Evolutionary conservation across 352 stramenopile species (phyloP), one percentile per base, ranked within the genome.

Genomic region (Pythium aristosporum): DNA sequence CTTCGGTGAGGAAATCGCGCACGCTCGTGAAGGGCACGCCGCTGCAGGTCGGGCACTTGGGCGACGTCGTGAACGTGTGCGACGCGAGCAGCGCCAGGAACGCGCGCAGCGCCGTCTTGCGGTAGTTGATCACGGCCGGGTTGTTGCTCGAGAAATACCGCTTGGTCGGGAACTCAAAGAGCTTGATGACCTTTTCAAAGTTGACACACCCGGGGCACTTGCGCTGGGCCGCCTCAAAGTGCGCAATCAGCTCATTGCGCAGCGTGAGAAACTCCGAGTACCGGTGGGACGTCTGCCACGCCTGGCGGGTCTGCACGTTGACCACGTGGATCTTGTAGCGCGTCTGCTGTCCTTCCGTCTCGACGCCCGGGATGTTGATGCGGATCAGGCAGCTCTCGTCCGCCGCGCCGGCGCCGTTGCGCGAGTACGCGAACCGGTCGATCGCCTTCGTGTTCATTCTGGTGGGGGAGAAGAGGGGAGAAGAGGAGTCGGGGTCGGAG

Each of bases 131-230:
- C 18, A 95, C 86, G 8, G 84, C 73, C 12, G 76, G 71, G 21
- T 82, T 84, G 55, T 85, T 82, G 72, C 82, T 92, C 25, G 80
- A 86, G 68, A 95, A 95, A 21, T 91, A 70, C 62, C 91, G 86
- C 68, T 95, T 95, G 58, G 75, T 72, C 28, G 86, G 86, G 66
- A 95, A 95, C 60, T 95, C 86, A 49, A 95, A 95, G 37, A 85
- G 77, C 9, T 75, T 68, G 20, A 95, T 70, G 43, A 90, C 81
- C 62, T 93, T 91, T 60, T 92, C 80, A 67, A 90, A 95, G 72
- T 91, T 90, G 60, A 82, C 61, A 58, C 86, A 95, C 34, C 86
- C 86, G 13, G 86, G 86, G 39, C 86, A 95, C 51, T 92, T 95
- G 57, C 78, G 80, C 41, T 78, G 66, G 18, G 73, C 81, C 48